Base-by-base conservation (phyloP, 805 yeast genomes). In the Ogataea populi-albae region DNA sequence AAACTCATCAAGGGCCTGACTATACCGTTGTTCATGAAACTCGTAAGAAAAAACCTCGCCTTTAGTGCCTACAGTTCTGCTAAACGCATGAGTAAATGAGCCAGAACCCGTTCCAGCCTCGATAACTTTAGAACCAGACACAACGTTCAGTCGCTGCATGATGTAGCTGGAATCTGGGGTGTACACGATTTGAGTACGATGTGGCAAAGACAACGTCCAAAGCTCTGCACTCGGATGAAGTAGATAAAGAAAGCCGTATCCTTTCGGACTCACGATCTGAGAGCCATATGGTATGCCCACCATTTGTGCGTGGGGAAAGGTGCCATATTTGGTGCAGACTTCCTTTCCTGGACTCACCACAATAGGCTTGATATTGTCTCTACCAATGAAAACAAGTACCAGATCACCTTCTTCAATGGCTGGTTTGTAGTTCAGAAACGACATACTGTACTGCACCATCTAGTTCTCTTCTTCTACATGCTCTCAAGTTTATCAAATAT, bases 81-180 rank as follows among this genome's bases (percentile, higher is more conserved):
- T 83, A 58, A 93, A 77, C 0, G 96, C 81, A 62, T 93, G 99
- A 3, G 96, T 84, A 54, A 93, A 86, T 1, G 96, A 87, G 0
- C 94, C 99, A 5, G 96, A 85, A 0, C 98, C 99, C 0, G 99
- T 93, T 23, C 99, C 99, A 1, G 98, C 96, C 64, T 93, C 99
- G 30, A 93, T 81, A 9, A 93, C 94, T 40, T 77, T 65, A 1
- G 87, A 73, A 1, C 91, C 89, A 10, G 86, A 77, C 14, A 75
- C 68, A 36, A 93, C 79, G 29, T 77, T 73, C 44, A 93, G 65
- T 50, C 96, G 66, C 57, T 91, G 96, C 44, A 86, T 75, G 36
- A 93, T 88, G 52, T 86, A 93, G 19, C 95, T 77, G 2, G 96
- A 84, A 59, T 93, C 99, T 7, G 95, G 95, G 0, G 97, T 85